phyloP scores from a whole-genome alignment of 139 green algal genomes.

The Spirogloea muscicola region DNA sequence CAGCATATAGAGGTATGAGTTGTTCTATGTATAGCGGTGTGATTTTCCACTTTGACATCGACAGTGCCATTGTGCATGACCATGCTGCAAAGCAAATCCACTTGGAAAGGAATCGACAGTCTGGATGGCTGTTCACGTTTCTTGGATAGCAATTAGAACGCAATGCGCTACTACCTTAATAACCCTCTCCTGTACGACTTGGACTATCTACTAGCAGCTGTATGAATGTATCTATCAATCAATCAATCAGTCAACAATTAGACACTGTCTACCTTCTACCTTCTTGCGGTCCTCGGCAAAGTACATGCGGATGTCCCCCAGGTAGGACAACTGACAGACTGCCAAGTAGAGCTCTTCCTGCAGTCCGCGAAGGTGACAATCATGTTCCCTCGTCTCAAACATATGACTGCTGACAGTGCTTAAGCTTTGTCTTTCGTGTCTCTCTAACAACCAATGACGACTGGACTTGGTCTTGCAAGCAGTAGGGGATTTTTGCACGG shows the following conservation, averaged over 20 bases:
- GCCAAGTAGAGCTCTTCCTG: slow-evolving; percentile 59
- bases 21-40: too few relatives aligned
- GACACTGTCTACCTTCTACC: slow-evolving; percentile 36
- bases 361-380: neutral
- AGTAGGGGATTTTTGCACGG: too few relatives aligned
- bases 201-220: neutral
- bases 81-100: neutral
- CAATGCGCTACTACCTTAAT: neutral
- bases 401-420: too few relatives aligned
- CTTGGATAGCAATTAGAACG: neutral
- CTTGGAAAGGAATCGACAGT: neutral
- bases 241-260: neutral
- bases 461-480: too few relatives aligned
- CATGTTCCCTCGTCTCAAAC: too few relatives aligned
- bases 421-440: too few relatives aligned
- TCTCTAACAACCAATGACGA: too few relatives aligned
- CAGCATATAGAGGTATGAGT: neutral
- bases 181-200: neutral
- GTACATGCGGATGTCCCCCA: slow-evolving; percentile 76
- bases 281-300: slow-evolving; percentile 80
- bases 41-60: too few relatives aligned
- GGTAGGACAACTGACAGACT: slow-evolving; percentile 74
- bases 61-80: neutral
- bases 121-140: neutral
- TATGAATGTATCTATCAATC: neutral